A percentile compares a stretch with the other conserved stretches of the same genome.
phyloP scores from a whole-genome alignment of 306 rosid species.

The Morella rubra region DNA sequence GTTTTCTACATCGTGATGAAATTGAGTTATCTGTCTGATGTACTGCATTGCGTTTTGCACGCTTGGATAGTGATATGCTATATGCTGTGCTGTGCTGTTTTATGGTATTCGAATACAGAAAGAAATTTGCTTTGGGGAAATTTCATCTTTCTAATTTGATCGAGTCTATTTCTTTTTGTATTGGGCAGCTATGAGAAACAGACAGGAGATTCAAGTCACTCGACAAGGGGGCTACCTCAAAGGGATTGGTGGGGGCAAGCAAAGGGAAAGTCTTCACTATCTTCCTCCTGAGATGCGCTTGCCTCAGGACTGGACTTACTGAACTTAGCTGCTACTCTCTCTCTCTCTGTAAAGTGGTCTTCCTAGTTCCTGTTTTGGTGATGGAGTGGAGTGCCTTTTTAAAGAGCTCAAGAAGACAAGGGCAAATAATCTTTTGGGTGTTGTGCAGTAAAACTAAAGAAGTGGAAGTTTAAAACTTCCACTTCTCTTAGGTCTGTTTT shows the following conservation, averaged over 20 bases:
- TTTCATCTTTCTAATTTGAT: neutral
- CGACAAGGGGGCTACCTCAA: neutral
- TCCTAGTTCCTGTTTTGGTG: neutral
- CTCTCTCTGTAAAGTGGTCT: slow-evolving; percentile 15
- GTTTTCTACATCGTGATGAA: too few species aligned
- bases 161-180: neutral
- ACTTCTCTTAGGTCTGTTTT: neutral
- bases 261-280: slow-evolving; percentile 13
- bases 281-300: slow-evolving; percentile 29
- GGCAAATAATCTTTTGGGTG: slow-evolving; percentile 16
- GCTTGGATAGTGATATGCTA: too few species aligned
- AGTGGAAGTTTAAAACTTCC: neutral
- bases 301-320: slow-evolving; percentile 46
- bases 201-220: slow-evolving; percentile 6
- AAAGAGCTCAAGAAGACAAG: slow-evolving; percentile 33
- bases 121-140: too few species aligned
- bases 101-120: too few species aligned
- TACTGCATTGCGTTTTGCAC: too few species aligned
- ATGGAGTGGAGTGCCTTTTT: neutral
- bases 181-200: slow-evolving; percentile 22
- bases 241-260: slow-evolving; percentile 1
- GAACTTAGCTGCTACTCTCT: neutral
- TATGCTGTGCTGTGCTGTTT: too few species aligned
- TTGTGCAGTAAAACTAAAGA: slow-evolving; percentile 19
- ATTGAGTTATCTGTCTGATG: too few species aligned